These are phyloP conservation scores for Haplosporangium gracile DNA, from an alignment of 192 early-diverging fungal species.

Conservation along the genomic window DNA sequence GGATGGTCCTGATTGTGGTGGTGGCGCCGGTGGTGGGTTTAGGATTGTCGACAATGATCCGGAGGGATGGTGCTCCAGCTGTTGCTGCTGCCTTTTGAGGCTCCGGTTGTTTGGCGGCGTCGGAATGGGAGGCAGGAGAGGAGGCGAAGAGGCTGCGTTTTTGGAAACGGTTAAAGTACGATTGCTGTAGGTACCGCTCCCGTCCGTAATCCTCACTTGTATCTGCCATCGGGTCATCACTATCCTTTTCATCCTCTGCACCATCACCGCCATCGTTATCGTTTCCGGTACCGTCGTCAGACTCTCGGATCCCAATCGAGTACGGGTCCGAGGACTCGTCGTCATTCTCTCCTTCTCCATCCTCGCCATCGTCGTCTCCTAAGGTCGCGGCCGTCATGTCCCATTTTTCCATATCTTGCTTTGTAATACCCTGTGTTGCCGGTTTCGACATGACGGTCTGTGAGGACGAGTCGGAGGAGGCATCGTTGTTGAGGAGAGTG, in stretches of 20 bases:
- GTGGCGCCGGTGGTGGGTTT: neutral
- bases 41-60: neutral
- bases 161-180: constrained; percentile 15
- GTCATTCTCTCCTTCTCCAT: neutral
- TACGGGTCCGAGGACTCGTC: neutral
- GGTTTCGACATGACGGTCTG: neutral
- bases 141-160: constrained; percentile 11
- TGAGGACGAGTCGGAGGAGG: neutral
- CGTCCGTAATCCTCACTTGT: constrained; percentile 9
- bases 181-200: neutral
- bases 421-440: neutral
- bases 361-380: constrained; percentile 7
- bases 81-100: constrained; percentile 16
- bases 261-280: constrained; percentile 4
- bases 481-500: neutral
- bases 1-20: neutral
- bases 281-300: neutral
- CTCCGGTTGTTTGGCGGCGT: constrained; percentile 12
- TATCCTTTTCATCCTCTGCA: neutral
- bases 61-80: neutral
- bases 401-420: neutral
- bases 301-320: constrained; percentile 13
- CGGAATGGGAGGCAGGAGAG: neutral
- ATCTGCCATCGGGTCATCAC: constrained; percentile 13
- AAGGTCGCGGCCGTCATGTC: neutral